Evolutionary conservation across 1,139 yeast genomes (phyloP).

Genomic region (Pneumocystis canis): DNA sequence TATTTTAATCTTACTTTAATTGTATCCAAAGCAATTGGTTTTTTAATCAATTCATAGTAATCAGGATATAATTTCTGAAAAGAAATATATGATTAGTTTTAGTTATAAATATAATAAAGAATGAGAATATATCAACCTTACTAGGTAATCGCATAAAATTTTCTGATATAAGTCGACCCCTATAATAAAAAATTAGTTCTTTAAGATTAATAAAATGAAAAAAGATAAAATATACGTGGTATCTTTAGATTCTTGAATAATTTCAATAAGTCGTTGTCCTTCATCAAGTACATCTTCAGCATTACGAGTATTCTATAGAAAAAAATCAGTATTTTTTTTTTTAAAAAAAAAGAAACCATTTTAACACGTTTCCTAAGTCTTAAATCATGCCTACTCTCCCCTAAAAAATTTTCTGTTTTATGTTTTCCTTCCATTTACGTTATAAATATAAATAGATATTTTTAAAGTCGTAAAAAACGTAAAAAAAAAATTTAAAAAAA

Average conservation of each 20-base stretch:
- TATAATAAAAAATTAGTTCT: constrained; percentile 23
- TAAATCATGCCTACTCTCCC: background rate
- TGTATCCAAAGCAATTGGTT: constrained; percentile 11
- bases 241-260: background rate
- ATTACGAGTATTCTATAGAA: background rate
- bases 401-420: background rate
- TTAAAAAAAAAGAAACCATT: background rate
- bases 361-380: background rate
- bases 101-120: too few relatives aligned
- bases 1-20: constrained; percentile 2
- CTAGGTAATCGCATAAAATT: constrained; percentile 4
- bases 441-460: background rate
- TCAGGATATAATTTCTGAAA: constrained; percentile 9
- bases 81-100: background rate
- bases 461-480: background rate
- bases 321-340: background rate
- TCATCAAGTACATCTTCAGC: background rate
- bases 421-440: background rate
- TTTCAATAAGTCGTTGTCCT: background rate
- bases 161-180: constrained; percentile 4
- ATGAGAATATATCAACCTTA: background rate
- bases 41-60: constrained; percentile 9
- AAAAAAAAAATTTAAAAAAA: background rate
- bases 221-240: background rate
- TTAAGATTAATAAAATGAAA: background rate